These are phyloP conservation scores for Bipolaris oryzae DNA, from an alignment of 2,329 filamentous ascomycete species.

Conservation along the genomic window DNA sequence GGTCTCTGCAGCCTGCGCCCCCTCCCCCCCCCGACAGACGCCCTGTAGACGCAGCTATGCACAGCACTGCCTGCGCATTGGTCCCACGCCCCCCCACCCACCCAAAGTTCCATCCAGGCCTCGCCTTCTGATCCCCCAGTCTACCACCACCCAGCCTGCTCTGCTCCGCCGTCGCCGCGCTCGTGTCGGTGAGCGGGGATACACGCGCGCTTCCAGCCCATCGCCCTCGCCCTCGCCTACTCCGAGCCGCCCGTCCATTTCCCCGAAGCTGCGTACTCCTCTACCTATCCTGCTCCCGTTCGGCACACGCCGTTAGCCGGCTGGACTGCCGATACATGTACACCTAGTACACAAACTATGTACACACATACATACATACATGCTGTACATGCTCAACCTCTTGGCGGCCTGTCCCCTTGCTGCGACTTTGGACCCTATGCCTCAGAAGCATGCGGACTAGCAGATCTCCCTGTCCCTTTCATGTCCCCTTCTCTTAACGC, in stretches of 20 bases:
- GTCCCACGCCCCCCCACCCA: too few relatives aligned
- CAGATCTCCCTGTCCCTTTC: neutral
- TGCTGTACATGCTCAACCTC: neutral
- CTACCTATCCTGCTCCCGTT: neutral
- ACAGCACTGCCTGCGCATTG: constrained; percentile 6
- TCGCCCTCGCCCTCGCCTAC: neutral
- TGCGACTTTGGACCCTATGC: neutral
- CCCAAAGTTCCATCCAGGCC: neutral
- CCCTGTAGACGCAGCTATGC: too few relatives aligned
- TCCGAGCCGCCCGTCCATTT: neutral
- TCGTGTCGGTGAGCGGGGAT: neutral
- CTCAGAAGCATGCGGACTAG: neutral
- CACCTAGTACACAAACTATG: too few relatives aligned
- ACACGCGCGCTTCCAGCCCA: neutral
- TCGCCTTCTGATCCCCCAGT: neutral
- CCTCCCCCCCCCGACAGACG: constrained; percentile 12
- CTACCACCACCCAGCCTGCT: too few relatives aligned
- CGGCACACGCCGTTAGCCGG: neutral
- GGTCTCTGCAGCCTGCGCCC: constrained; percentile 3
- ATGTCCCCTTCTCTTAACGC: neutral
- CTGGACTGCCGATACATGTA: too few relatives aligned
- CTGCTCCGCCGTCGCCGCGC: neutral
- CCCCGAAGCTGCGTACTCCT: neutral
- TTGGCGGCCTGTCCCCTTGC: neutral
- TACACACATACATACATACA: neutral